Base-by-base conservation (phyloP, 352 stramenopile species). In the Phytophthora pluvialis region DNA sequence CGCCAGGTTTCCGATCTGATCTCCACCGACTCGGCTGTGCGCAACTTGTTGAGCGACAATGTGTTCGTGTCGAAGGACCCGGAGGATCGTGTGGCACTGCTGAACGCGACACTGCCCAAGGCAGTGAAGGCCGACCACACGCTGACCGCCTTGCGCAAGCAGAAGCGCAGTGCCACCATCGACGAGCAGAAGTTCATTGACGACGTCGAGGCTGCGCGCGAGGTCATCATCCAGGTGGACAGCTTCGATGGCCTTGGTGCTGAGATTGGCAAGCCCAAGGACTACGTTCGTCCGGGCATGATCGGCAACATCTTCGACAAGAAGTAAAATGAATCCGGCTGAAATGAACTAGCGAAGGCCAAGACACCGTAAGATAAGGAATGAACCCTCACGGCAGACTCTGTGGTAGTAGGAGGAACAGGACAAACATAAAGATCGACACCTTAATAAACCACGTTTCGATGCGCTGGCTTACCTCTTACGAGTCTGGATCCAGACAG, bases 141-240 rank as follows among this genome's bases (percentile, higher is more conserved):
- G 70, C 88, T 98, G 16, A 73, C 90, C 26, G 88, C 81, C 52
- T 59, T 98, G 52, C 93, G 96, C 50, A 97, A 97, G 64, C 93
- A 98, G 67, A 99, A 99, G 89, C 88, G 95, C 65, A 82, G 86
- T 39, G 91, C 95, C 50, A 99, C 96, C 11, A 67, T 83, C 16
- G 90, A 97, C 49, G 97, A 99, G 79, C 88, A 97, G 61, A 91
- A 96, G 67, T 83, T 95, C 45, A 97, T 99, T 75, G 91, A 98
- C 65, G 91, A 98, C 64, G 96, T 98, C 2, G 96, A 99, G 75
- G 96, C 91, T 50, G 85, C 97, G 32, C 91, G 97, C 36, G 96
- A 99, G 85, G 70, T 94, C 21, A 97, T 99, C 73, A 98, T 99
- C 77, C 97, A 99, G 78, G 97, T 99, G 44, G 84, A 98, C 80